A percentile compares a stretch with the other conserved stretches of the same genome.
Conservation (phyloP, 176 grass and related monocot genomes). For the Aegilops sharonensis region DNA sequence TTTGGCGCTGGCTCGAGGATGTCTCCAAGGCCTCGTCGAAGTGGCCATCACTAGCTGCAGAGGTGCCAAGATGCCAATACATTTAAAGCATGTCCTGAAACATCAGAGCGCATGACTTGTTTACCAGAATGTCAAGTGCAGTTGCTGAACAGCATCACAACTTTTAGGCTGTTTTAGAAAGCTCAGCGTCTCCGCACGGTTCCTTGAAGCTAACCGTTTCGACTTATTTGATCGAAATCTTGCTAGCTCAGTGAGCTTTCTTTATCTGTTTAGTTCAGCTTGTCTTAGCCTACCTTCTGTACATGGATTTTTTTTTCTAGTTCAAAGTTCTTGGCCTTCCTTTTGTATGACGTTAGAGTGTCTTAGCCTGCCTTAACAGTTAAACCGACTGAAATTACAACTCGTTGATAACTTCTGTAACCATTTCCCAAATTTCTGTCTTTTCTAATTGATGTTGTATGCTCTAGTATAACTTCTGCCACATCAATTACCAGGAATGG, state of each 20-base stretch:
- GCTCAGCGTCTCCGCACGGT: background rate
- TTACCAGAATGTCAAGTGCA: background rate
- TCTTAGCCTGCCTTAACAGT: background rate
- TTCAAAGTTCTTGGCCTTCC: background rate
- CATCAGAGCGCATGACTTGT: background rate
- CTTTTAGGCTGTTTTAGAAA: background rate
- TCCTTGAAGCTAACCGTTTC: background rate
- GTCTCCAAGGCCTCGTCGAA: background rate
- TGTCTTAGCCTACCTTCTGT: background rate
- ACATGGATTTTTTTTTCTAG: background rate
- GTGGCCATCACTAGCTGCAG: background rate
- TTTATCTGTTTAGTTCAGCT: background rate
- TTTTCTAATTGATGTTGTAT: background rate
- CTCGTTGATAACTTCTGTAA: background rate
- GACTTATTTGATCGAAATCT: background rate
- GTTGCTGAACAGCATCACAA: background rate
- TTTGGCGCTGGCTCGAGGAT: constrained; percentile 4
- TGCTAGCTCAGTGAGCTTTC: background rate
- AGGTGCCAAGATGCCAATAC: background rate
- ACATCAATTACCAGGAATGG: constrained; percentile 70
- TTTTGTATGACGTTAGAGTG: background rate
- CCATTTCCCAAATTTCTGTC: background rate
- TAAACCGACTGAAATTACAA: constrained; percentile 2
- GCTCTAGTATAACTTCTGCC: background rate
- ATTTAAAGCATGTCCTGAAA: background rate